phyloP scores from a whole-genome alignment of 2,329 filamentous ascomycete species.

The Xenoacremonium recifei region DNA sequence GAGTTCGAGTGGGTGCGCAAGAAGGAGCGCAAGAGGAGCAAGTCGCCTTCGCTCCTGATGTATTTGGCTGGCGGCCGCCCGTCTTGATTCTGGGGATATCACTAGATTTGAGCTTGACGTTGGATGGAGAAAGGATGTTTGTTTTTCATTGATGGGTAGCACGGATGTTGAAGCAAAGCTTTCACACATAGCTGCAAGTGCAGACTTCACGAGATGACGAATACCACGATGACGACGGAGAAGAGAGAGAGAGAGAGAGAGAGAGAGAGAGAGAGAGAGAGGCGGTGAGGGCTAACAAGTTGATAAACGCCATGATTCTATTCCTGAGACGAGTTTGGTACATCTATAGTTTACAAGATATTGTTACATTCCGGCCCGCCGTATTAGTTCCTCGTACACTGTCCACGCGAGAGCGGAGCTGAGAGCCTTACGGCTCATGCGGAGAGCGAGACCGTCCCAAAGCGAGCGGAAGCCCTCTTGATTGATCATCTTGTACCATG shows the following conservation, averaged over 20 bases:
- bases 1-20: conserved; percentile 59
- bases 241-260: no score
- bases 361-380: conserved; percentile 43
- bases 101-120: conserved; percentile 1
- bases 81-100: conserved; percentile 32
- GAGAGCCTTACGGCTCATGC: conserved; percentile 87
- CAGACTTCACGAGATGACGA: no score
- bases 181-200: no score
- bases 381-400: conserved; percentile 88
- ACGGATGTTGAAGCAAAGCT: no score
- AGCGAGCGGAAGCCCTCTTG: conserved; percentile 80
- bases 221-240: no score
- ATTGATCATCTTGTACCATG: conserved; percentile 71
- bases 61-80: conserved; percentile 55
- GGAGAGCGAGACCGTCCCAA: conserved; percentile 80
- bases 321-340: conserved; percentile 20
- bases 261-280: no score
- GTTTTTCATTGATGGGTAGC: no score
- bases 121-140: background rate
- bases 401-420: conserved; percentile 98
- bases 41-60: conserved; percentile 55
- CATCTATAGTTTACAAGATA: conserved; percentile 20
- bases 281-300: no score
- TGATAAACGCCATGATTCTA: conserved; percentile 12
- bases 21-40: conserved; percentile 56